Conservation (phyloP, 805 yeast genomes). For the Peterozyma toletana region DNA sequence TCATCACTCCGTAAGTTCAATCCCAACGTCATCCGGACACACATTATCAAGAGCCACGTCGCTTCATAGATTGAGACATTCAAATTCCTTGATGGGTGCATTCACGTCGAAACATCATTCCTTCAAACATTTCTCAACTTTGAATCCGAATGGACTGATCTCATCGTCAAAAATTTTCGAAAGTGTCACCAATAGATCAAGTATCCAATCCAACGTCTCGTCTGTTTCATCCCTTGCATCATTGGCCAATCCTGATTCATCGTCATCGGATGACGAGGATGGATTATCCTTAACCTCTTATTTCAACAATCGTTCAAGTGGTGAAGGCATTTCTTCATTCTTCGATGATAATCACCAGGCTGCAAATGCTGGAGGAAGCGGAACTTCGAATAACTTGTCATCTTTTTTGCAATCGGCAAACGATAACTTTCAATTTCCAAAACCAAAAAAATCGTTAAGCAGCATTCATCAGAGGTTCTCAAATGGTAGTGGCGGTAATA, state of each 20-base stretch:
- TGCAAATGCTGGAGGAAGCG: background rate
- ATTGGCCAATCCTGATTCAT: background rate
- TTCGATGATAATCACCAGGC: conserved; percentile 1
- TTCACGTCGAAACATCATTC: conserved; percentile 3
- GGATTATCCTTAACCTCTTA: background rate
- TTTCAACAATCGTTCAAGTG: conserved; percentile 1
- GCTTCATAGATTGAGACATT: conserved; percentile 5
- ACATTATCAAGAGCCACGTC: conserved; percentile 1
- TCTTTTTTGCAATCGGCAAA: conserved; percentile 3
- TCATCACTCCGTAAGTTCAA: background rate
- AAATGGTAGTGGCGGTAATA: background rate
- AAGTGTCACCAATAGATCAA: background rate
- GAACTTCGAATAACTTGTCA: conserved; percentile 1
- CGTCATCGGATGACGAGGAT: conserved; percentile 4
- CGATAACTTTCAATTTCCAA: background rate
- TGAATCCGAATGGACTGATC: too few species aligned
- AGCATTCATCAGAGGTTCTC: too few species aligned
- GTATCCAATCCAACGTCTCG: conserved; percentile 3
- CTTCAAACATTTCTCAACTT: background rate
- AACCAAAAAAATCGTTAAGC: too few species aligned
- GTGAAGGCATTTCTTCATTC: conserved; percentile 3
- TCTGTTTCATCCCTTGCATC: background rate
- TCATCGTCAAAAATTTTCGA: too few species aligned
- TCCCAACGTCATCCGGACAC: background rate
- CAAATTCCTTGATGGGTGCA: conserved; percentile 3